phyloP scores from a whole-genome alignment of 2,329 filamentous ascomycete species.

The Pezicula neosporulosa region DNA sequence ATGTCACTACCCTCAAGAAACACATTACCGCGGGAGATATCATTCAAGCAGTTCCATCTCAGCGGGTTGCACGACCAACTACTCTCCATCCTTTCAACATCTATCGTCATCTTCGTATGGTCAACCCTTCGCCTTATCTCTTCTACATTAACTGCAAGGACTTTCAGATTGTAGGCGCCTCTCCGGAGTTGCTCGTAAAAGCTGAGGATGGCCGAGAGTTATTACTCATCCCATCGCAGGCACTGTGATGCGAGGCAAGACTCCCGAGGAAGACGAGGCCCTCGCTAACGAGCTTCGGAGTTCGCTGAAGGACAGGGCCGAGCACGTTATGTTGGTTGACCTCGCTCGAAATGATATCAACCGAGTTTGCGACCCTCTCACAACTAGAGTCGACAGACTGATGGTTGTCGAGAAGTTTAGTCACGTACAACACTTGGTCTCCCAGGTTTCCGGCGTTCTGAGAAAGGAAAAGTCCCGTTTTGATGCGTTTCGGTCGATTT shows the following conservation, averaged over 20 bases:
- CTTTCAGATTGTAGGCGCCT: conserved; percentile 94
- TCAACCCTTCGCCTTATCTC: conserved; percentile 95
- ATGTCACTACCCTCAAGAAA: conserved; percentile 81
- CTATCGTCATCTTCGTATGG: conserved; percentile 91
- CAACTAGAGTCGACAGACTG: conserved; percentile 85
- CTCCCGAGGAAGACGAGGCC: conserved; percentile 73
- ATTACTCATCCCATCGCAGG: conserved; percentile 97
- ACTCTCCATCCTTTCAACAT: conserved; percentile 96
- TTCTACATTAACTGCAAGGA: conserved; percentile 92
- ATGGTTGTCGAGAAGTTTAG: conserved; percentile 96
- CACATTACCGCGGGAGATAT: conserved; percentile 93
- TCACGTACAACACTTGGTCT: conserved; percentile 95
- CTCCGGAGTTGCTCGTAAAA: conserved; percentile 92
- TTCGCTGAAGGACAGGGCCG: conserved; percentile 86
- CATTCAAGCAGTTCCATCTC: conserved; percentile 94
- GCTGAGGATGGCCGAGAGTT: conserved; percentile 77
- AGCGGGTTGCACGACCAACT: conserved; percentile 86
- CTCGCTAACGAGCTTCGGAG: conserved; percentile 74
- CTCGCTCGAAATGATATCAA: conserved; percentile 96
- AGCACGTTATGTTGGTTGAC: conserved; percentile 98
- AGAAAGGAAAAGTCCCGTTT: conserved; percentile 82
- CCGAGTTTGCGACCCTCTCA: conserved; percentile 85
- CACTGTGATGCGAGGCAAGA: conserved; percentile 84
- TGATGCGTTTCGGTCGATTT: conserved; percentile 94
- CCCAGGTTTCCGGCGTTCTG: conserved; percentile 89